Evolutionary conservation across 192 early-diverging fungal genomes (phyloP).

Genomic region (Podila verticillata): DNA sequence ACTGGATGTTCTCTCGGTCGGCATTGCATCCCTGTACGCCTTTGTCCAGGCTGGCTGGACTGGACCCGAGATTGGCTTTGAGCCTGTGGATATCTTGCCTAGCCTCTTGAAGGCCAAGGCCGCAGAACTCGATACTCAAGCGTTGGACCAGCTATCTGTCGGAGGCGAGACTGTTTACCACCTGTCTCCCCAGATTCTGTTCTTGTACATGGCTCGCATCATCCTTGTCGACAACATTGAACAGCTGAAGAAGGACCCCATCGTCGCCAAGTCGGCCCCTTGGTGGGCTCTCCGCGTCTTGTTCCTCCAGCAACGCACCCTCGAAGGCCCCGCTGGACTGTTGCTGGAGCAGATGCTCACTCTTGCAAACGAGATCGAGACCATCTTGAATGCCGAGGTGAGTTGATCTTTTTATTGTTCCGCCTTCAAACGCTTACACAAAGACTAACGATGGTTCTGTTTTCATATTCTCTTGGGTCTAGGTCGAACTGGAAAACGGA

Average conservation of each 20-base stretch:
- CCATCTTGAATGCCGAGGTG: conserved; percentile 31
- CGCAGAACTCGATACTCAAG: conserved; percentile 53
- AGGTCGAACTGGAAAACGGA: conserved; percentile 23
- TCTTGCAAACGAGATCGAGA: conserved; percentile 22
- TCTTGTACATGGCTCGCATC: conserved; percentile 71
- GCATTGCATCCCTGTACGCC: conserved; percentile 74
- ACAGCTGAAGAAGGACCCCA: conserved; percentile 19
- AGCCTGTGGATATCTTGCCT: conserved; percentile 69
- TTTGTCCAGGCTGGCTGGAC: conserved; percentile 94
- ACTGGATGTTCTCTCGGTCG: conserved; percentile 64
- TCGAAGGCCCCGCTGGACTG: conserved; percentile 69
- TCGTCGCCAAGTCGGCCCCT: conserved; percentile 51
- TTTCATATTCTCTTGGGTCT: not conserved
- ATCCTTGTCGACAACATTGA: conserved; percentile 68
- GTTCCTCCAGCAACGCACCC: conserved; percentile 78
- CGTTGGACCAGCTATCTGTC: conserved; percentile 63
- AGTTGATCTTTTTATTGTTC: not conserved
- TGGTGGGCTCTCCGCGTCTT: conserved; percentile 84
- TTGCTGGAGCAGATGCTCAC: conserved; percentile 61
- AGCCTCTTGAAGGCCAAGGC: conserved; percentile 43
- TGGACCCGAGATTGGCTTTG: conserved; percentile 76
- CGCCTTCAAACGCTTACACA: not conserved
- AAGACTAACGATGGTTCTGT: not conserved
- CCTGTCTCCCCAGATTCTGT: conserved; percentile 73
- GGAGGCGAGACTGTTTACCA: conserved; percentile 91